Conservation (phyloP, 2,329 filamentous ascomycete genomes). For the Exophiala oligosperma region DNA sequence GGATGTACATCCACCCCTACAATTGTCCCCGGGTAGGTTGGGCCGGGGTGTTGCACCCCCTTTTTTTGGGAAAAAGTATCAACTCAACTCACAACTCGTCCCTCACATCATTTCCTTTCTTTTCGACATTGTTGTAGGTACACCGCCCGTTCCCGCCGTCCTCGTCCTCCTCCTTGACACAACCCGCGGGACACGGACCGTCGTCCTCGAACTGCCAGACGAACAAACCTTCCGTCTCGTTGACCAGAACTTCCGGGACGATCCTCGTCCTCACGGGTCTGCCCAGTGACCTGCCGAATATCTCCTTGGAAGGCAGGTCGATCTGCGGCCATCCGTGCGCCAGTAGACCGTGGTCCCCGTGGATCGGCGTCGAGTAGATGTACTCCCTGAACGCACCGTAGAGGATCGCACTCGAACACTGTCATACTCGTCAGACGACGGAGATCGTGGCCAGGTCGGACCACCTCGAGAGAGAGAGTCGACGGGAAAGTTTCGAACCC, state of each 20-base stretch:
- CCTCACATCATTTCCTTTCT: neutral
- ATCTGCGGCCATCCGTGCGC: slow-evolving; percentile 55
- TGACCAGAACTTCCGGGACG: slow-evolving; percentile 47
- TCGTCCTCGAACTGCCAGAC: slow-evolving; percentile 55
- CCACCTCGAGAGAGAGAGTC: too few relatives aligned
- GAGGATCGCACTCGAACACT: slow-evolving; percentile 57
- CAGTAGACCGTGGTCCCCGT: slow-evolving; percentile 37
- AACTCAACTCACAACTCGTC: neutral
- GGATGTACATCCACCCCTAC: too few relatives aligned
- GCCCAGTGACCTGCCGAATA: slow-evolving; percentile 43
- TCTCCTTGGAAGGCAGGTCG: slow-evolving; percentile 45
- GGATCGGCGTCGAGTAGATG: slow-evolving; percentile 55
- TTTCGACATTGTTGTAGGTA: neutral
- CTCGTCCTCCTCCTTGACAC: slow-evolving; percentile 3
- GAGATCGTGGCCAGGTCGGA: too few relatives aligned
- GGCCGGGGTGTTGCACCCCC: too few relatives aligned
- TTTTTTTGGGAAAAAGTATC: neutral
- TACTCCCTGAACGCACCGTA: slow-evolving; percentile 59
- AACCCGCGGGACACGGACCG: slow-evolving; percentile 12
- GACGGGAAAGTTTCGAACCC: too few relatives aligned
- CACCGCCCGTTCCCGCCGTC: neutral
- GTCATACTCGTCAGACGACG: neutral
- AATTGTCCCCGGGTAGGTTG: too few relatives aligned
- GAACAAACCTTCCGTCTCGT: slow-evolving; percentile 57
- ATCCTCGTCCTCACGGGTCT: slow-evolving; percentile 36